Base-by-base conservation (phyloP, 1,284 basidiomycete genomes). In the Papiliotrema flavescens region DNA sequence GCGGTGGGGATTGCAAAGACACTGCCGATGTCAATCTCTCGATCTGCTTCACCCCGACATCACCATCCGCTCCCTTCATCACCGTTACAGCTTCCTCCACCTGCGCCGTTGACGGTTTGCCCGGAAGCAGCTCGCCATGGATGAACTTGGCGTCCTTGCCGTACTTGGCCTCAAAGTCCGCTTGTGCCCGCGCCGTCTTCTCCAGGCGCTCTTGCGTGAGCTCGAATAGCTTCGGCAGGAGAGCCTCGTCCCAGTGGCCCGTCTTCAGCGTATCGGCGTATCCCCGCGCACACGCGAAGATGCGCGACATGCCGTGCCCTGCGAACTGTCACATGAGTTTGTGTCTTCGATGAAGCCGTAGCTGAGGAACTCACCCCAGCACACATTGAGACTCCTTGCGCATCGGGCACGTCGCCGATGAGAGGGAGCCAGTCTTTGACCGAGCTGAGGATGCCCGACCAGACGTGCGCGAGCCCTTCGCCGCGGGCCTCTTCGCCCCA, bases 341-440 rank as follows among this genome's bases (percentile, higher is more conserved):
- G 13, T 15, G 22, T 22, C 23, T 32, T 5, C 5, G 28, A 32
- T 5, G 28, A 11, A 6, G 6, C 28, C 28, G 6, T 11, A 32
- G 11, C 5, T 24, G 28, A 13, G 28, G 2, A 2, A 19, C 28
- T 41, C 35, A 20, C 26, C 35, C 56, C 50, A 8, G 55, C 61
- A 17, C 51, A 57, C 34, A 65, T 17, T 19, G 24, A 59, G 32
- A 69, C 40, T 6, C 61, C 64, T 7, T 55, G 34, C 6, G 51
- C 53, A 9, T 54, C 61, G 17, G 67, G 67, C 3, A 67, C 58
- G 2, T 49, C 53, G 14, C 67, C 67, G 17, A 67, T 60, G 17
- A 69, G 51, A 5, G 65, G 67, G 0, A 69, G 51, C 49, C 47
- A 50, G 51, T 67, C 65, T 45, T 52, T 59, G 41, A 58, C 56